Evolutionary conservation across 495 filamentous ascomycete species (phyloP), one percentile per base, ranked within the genome.

Genomic region (Chlorociboria aeruginascens): DNA sequence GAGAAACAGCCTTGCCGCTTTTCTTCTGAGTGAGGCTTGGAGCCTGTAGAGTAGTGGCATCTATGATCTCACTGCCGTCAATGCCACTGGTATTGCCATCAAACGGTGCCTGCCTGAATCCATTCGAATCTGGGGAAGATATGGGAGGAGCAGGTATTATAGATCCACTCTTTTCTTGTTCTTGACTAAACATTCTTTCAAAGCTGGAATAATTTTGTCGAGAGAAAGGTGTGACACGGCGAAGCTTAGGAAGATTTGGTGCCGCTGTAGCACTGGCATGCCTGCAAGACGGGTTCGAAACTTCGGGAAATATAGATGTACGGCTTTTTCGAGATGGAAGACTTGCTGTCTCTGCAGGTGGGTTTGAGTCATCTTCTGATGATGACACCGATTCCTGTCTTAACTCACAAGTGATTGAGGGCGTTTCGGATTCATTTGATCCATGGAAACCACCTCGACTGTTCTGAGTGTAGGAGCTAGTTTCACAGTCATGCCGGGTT

Each of bases 381-480:
- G 36, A 17, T 39, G 7, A 14, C 6, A 11, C 25, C 13, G 38
- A 13, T 9, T 40, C 25, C 11, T 40, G 38, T 16, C 8, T 40
- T n/a, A 9, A 40, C 8, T 20, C 17, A 20, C 14, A 6, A 10
- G 8, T 9, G 25, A n/a, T 40, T 25, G 20, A 2, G 12, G 8
- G 38, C 8, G 25, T 40, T 16, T 16, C 13, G 38, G 14, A 40
- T 20, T 40, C 17, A 28, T 37, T 32, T 2, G 25, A 0, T 7
- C 33, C 25, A 28, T 57, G 50, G 14, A 57, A 53, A 4, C 54
- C 50, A 25, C 46, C 50, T 11, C 33, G 32, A 42, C 50, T 53
- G 17, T 53, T 49, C 9, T 57, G 25, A n/a, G 54, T 53, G 31
- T 57, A 53, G 0, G 54, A 57, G 16, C 46, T 50, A 4, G 36